A percentile compares a stretch with the other conserved stretches of the same genome.
phyloP scores from a whole-genome alignment of 2,329 filamentous ascomycete species.

The Xylaria sp. region DNA sequence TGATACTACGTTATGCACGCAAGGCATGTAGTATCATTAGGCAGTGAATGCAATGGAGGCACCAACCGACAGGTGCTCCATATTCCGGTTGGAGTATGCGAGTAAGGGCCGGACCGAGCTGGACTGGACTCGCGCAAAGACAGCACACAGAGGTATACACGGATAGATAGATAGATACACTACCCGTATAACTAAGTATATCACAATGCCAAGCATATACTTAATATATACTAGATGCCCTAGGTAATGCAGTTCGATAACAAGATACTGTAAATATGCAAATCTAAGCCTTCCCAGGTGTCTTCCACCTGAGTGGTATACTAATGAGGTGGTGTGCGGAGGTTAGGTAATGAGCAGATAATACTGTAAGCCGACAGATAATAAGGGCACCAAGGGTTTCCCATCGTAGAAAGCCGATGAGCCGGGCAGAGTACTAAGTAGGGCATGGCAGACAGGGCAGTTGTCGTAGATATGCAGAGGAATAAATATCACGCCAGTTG shows the following conservation, averaged over 20 bases:
- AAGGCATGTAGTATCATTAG: neutral
- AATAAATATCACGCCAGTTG: conserved; percentile 1
- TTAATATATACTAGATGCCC: neutral
- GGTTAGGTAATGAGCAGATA: no score
- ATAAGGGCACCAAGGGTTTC: conserved; percentile 15
- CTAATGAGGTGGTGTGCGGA: no score
- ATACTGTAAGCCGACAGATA: neutral
- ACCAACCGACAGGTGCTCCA: conserved; percentile 3
- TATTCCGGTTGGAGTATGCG: conserved; percentile 19
- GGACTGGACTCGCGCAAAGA: neutral
- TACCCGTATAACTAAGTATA: neutral
- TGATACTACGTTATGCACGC: neutral
- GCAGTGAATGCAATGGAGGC: neutral
- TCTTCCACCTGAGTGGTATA: no score
- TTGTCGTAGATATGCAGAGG: conserved; percentile 8
- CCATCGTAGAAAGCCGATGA: conserved; percentile 28
- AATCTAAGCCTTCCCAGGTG: conserved; percentile 1
- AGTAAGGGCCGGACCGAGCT: neutral
- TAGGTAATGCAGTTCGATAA: neutral
- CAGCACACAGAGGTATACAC: neutral
- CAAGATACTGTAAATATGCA: neutral
- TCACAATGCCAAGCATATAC: neutral
- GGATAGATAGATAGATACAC: no score
- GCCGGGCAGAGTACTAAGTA: neutral
- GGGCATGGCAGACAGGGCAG: neutral